Conservation (phyloP, 2,329 filamentous ascomycete species). For the Aspergillus thermomutatus region DNA sequence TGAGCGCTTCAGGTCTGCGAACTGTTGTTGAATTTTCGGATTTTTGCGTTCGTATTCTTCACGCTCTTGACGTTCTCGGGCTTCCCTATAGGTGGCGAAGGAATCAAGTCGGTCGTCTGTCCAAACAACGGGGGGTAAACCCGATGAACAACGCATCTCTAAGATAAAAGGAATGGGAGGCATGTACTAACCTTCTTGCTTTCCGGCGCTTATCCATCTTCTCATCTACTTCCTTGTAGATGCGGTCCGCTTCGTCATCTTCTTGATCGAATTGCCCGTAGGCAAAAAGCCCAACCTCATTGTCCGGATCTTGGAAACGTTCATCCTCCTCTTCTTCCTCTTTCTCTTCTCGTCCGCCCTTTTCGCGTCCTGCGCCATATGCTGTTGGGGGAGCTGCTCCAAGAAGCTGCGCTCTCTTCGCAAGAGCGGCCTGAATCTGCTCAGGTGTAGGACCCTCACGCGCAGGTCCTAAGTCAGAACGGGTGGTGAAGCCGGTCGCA, state of each 20-base stretch:
- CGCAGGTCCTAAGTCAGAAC: conserved; percentile 92
- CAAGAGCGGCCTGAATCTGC: conserved; percentile 96
- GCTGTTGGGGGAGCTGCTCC: conserved; percentile 68
- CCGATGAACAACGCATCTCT: conserved; percentile 63
- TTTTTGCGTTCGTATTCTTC: conserved; percentile 97
- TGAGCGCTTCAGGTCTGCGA: conserved; percentile 90
- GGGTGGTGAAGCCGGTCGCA: conserved; percentile 95
- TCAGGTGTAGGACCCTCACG: conserved; percentile 94
- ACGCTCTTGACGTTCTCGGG: conserved; percentile 82
- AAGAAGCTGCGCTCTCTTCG: conserved; percentile 84
- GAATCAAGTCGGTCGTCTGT: conserved; percentile 72
- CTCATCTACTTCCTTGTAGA: conserved; percentile 94
- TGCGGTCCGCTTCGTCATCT: conserved; percentile 94
- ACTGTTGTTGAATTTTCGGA: conserved; percentile 96
- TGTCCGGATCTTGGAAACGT: conserved; percentile 92
- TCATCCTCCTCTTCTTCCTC: conserved; percentile 72
- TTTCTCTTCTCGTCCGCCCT: conserved; percentile 58
- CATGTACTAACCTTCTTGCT: conserved; percentile 72
- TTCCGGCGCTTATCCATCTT: conserved; percentile 91
- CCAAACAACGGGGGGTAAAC: conserved; percentile 58
- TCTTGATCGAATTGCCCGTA: conserved; percentile 96
- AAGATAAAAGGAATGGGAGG: conserved; percentile 22
- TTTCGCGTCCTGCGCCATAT: conserved; percentile 70
- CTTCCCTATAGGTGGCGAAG: conserved; percentile 72
- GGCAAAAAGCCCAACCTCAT: conserved; percentile 92